Conservation (phyloP, 768 basidiomycete species). For the Cystobasidium onofrii region DNA sequence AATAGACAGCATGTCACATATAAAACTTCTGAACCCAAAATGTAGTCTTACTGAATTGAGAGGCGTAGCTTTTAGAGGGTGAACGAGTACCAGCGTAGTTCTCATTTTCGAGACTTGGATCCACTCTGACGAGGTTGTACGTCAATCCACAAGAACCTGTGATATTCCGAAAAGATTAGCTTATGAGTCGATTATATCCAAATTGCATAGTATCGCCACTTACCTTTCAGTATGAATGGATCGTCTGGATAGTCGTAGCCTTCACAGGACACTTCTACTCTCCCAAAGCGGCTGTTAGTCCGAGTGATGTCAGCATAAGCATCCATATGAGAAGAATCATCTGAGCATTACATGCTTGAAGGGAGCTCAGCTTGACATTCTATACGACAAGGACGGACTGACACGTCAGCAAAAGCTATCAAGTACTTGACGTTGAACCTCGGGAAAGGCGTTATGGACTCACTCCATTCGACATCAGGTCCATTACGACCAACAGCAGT, state of each 20-base stretch:
- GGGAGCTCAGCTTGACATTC: conserved; percentile 32
- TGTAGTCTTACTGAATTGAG: conserved; percentile 11
- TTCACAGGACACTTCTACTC: conserved; percentile 30
- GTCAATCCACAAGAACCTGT: conserved; percentile 34
- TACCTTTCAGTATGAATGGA: conserved; percentile 33
- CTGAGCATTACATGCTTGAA: conserved; percentile 6
- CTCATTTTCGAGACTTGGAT: conserved; percentile 22
- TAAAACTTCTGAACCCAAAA: not conserved
- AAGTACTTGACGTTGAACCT: not conserved
- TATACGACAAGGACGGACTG: not conserved
- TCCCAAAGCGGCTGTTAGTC: conserved; percentile 1
- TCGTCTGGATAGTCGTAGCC: conserved; percentile 30
- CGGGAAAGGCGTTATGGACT: not conserved
- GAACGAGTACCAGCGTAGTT: not conserved
- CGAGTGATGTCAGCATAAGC: not conserved
- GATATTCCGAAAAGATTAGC: not conserved
- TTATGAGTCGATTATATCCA: not conserved
- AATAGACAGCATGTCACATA: too few relatives aligned
- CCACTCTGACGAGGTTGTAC: conserved; percentile 24
- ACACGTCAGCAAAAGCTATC: conserved; percentile 13
- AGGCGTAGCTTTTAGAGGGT: not conserved
- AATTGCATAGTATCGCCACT: not conserved
- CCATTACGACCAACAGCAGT: conserved; percentile 23
- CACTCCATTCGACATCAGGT: conserved; percentile 29
- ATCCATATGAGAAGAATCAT: not conserved